Evolutionary conservation across 2,329 filamentous ascomycete genomes (phyloP).

Genomic region (Rhynchosporium graminicola): DNA sequence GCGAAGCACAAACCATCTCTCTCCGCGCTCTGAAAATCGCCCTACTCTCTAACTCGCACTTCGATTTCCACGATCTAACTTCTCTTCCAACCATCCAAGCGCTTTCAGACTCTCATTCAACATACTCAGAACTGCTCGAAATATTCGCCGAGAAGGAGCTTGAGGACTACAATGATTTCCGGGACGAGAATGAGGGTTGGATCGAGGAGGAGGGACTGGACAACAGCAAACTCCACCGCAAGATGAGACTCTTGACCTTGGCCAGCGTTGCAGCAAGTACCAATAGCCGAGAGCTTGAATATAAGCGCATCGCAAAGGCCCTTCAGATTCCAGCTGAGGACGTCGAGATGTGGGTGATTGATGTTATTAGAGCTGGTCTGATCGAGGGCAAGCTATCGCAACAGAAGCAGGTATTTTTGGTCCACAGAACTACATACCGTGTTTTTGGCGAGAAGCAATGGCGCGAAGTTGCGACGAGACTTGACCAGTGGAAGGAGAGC

Average conservation of each 20-base stretch:
- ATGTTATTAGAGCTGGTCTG: slow-evolving; percentile 92
- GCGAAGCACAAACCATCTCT: slow-evolving; percentile 62
- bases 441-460: slow-evolving; percentile 99
- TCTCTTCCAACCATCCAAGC: slow-evolving; percentile 78
- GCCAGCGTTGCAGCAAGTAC: slow-evolving; percentile 84
- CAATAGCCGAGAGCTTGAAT: slow-evolving; percentile 84
- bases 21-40: slow-evolving; percentile 67
- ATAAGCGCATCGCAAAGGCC: slow-evolving; percentile 78
- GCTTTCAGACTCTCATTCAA: slow-evolving; percentile 78
- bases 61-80: slow-evolving; percentile 73
- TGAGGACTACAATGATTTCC: slow-evolving; percentile 94
- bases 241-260: slow-evolving; percentile 95
- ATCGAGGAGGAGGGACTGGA: slow-evolving; percentile 76
- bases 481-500: slow-evolving; percentile 89
- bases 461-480: slow-evolving; percentile 85
- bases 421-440: slow-evolving; percentile 94
- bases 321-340: slow-evolving; percentile 81
- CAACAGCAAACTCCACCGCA: slow-evolving; percentile 76
- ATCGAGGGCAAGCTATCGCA: slow-evolving; percentile 97
- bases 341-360: slow-evolving; percentile 98
- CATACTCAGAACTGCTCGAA: slow-evolving; percentile 89
- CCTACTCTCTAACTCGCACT: slow-evolving; percentile 65
- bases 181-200: slow-evolving; percentile 85
- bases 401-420: slow-evolving; percentile 87
- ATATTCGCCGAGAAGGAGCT: slow-evolving; percentile 93